Evolutionary conservation across 306 rosid genomes (phyloP).

Genomic region (Cercis canadensis): DNA sequence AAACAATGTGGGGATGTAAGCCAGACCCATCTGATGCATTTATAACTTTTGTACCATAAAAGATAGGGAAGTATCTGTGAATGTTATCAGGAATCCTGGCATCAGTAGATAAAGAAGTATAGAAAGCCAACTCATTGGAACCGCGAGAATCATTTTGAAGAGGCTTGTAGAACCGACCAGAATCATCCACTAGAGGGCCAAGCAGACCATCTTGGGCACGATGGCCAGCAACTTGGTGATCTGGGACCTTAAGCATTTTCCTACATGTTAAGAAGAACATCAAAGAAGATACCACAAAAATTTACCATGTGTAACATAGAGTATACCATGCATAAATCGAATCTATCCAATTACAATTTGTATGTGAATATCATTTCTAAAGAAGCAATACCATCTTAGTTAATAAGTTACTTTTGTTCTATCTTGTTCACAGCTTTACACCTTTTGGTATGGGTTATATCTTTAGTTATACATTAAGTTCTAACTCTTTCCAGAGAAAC

Average conservation of each 20-base stretch:
- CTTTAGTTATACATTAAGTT: too few species aligned
- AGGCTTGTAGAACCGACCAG: constrained; percentile 86
- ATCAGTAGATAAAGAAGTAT: constrained; percentile 44
- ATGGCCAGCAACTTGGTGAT: constrained; percentile 95
- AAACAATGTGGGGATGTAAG: constrained; percentile 60
- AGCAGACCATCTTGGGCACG: constrained; percentile 54
- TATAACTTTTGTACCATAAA: constrained; percentile 55
- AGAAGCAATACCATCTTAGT: too few species aligned
- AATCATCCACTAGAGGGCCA: constrained; percentile 79
- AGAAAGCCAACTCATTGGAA: constrained; percentile 59
- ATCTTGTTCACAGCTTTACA: too few species aligned
- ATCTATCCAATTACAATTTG: too few species aligned
- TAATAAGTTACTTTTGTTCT: too few species aligned
- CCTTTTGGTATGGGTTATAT: too few species aligned
- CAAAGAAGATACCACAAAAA: not conserved
- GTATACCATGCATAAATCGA: too few species aligned
- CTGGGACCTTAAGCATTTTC: constrained; percentile 76
- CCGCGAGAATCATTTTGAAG: constrained; percentile 70
- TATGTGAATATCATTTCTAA: too few species aligned
- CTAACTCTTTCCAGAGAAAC: too few species aligned
- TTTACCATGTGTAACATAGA: too few species aligned
- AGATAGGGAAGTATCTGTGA: constrained; percentile 61
- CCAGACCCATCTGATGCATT: constrained; percentile 85
- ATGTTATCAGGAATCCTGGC: constrained; percentile 44
- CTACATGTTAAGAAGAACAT: constrained; percentile 30